Evolutionary conservation across 306 rosid species (phyloP), one percentile per base, ranked within the genome.

Genomic region (Notholithocarpus densiflorus): DNA sequence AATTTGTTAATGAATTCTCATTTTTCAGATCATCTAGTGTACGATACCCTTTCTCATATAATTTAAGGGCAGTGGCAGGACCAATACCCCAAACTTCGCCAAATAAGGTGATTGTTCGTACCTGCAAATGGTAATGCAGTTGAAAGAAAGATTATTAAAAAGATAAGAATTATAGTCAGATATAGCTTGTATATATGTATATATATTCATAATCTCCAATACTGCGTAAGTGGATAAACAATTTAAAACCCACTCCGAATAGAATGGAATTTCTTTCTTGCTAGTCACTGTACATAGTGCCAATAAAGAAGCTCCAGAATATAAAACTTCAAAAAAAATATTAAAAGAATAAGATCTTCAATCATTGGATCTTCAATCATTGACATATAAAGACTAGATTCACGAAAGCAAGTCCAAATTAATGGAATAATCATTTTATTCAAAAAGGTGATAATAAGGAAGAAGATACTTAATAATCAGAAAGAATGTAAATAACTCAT

Each of bases 21-120:
- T 84, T 86, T 79, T 81, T 83, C 82, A 94, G 81, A 83, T 89
- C 97, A 70, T 92, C 95, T 45, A 94, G 87, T 29, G 95, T 80
- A 26, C 92, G 96, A 55, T 89, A 82, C 69, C 97, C 95, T 88
- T 91, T 94, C 84, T 92, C 98, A 43, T 88, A 94, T 80, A 94
- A 83, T 82, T 90, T 91, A 78, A 87, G 78, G 29, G 98, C 93
- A 24, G 98, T 94, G 73, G 98, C 93, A 59, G 98, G 97, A 75
- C 97, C 98, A 76, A 92, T 77, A 68, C 97, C 98, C 98, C 98
- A 94, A 59, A 92, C 92, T 89, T 94, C 93, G 57, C 93, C 97
- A 87, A 92, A 94, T 68, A 94, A 84, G 85, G 92, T 84, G 85
- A 94, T 87, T 48, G 98, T 89, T 24, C 86, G 65, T 43, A 92